These are phyloP conservation scores for Jaltomata sinuosa DNA, from an alignment of 257 asterid genomes.

Conservation along the genomic window DNA sequence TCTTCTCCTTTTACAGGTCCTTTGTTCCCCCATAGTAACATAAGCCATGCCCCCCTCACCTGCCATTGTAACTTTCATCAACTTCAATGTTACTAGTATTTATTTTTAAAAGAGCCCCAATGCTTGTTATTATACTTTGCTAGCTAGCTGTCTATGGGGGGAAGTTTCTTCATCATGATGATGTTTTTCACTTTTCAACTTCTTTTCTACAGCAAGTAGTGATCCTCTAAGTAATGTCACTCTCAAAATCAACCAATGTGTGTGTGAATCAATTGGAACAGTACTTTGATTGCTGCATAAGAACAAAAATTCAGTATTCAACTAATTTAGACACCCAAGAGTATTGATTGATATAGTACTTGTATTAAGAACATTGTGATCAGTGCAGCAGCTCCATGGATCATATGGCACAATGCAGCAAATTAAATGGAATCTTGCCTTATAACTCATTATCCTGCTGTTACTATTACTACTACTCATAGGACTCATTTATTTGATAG, in stretches of 20 bases:
- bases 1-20: background rate
- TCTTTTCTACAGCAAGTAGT: background rate
- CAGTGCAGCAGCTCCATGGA: background rate
- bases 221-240: background rate
- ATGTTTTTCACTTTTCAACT: background rate
- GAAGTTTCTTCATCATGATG: background rate
- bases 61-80: conserved; percentile 1
- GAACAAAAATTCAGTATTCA: background rate
- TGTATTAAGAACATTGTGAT: background rate
- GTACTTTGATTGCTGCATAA: background rate
- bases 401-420: background rate
- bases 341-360: background rate
- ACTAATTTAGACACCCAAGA: background rate
- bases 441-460: background rate
- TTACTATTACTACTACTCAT: background rate
- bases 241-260: background rate
- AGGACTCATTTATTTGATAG: background rate
- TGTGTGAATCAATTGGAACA: background rate
- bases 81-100: background rate
- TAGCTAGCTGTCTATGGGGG: background rate
- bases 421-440: background rate
- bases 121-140: background rate
- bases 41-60: background rate
- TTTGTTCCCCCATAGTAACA: background rate
- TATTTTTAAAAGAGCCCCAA: background rate